A percentile compares a stretch with the other conserved stretches of the same genome.
Conservation (phyloP, 1,284 basidiomycete genomes). For the Apiotrichum akiyoshidainum region DNA sequence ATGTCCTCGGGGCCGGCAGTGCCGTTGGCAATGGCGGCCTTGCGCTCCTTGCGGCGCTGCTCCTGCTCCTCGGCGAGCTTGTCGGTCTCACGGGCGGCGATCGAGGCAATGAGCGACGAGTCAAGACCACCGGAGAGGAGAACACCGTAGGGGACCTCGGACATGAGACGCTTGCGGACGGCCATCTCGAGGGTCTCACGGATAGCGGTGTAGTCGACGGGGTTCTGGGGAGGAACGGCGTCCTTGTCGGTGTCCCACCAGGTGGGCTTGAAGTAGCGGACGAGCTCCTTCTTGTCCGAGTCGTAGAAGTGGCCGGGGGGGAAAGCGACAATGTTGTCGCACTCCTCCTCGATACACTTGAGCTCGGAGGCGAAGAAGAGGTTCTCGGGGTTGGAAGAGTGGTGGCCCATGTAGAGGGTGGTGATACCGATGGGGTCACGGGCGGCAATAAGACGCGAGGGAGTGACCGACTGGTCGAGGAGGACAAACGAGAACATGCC, state of each 20-base stretch:
- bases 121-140: conserved; percentile 93
- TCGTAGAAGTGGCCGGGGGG: conserved; percentile 96
- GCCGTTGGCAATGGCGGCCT: conserved; percentile 41
- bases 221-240: conserved; percentile 61
- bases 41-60: conserved; percentile 59
- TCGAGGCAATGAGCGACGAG: conserved; percentile 91
- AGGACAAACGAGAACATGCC: conserved; percentile 99
- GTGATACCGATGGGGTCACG: conserved; percentile 98
- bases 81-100: conserved; percentile 96
- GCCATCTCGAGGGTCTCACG: conserved; percentile 84
- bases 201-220: conserved; percentile 67
- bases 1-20: conserved; percentile 48
- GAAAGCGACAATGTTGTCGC: conserved; percentile 92
- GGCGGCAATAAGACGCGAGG: conserved; percentile 87
- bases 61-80: conserved; percentile 79
- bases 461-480: conserved; percentile 85
- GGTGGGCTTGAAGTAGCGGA: conserved; percentile 76
- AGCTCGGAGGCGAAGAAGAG: conserved; percentile 95
- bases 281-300: conserved; percentile 69
- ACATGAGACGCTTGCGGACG: conserved; percentile 95
- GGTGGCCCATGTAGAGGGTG: conserved; percentile 95
- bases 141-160: conserved; percentile 95
- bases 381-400: conserved; percentile 75
- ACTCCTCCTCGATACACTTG: conserved; percentile 87
- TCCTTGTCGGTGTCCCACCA: conserved; percentile 78